Evolutionary conservation across 352 stramenopile genomes (phyloP).

Genomic region (Blastocystis sp.): DNA sequence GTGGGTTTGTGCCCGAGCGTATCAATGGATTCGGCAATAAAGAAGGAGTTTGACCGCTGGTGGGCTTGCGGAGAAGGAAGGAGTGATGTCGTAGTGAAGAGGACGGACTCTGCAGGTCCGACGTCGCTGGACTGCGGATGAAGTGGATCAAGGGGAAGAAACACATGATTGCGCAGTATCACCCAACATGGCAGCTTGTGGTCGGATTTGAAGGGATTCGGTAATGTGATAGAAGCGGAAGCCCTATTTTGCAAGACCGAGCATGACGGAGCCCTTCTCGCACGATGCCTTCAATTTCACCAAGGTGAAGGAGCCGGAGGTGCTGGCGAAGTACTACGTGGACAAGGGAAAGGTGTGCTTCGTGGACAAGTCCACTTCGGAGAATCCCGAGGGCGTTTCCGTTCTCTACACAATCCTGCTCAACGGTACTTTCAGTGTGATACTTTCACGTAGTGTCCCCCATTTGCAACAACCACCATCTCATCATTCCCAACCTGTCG

Average conservation of each 20-base stretch:
- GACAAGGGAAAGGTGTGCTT: conserved; percentile 39
- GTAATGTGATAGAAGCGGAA: conserved; percentile 30
- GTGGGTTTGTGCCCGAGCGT: not conserved
- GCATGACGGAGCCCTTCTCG: conserved; percentile 26
- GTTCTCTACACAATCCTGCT: conserved; percentile 48
- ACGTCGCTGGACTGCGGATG: conserved; percentile 50
- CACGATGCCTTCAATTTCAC: conserved; percentile 60
- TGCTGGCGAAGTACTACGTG: conserved; percentile 28
- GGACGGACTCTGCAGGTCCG: conserved; percentile 38
- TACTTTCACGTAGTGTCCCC: conserved; percentile 16
- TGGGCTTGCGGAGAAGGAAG: not conserved
- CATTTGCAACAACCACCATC: conserved; percentile 65
- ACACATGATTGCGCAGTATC: conserved; percentile 61
- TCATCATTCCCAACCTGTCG: conserved; percentile 52
- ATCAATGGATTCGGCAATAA: conserved; percentile 47
- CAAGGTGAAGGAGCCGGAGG: conserved; percentile 25
- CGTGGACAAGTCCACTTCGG: not conserved
- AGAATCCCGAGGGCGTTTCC: not conserved
- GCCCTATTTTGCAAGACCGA: conserved; percentile 21
- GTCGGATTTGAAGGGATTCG: not conserved
- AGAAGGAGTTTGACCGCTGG: conserved; percentile 59
- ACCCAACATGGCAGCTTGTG: conserved; percentile 53
- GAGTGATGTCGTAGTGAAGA: not conserved
- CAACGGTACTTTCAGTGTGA: not conserved
- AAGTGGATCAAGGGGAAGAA: conserved; percentile 46